phyloP scores from a whole-genome alignment of 306 rosid species.

The Ammopiptanthus mongolicus region DNA sequence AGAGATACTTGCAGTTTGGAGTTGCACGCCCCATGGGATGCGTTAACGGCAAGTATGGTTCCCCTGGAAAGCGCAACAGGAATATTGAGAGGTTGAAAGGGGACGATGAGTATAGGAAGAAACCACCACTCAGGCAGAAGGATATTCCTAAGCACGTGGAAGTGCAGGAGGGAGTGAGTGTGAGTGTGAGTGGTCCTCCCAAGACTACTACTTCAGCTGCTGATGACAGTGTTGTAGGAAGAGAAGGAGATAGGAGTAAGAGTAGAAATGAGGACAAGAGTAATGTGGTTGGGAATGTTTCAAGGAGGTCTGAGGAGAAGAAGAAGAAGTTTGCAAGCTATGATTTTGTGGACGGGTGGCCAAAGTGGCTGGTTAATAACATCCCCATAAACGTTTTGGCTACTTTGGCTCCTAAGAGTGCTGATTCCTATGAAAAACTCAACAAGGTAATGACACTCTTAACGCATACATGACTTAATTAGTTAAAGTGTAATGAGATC shows the following conservation, averaged over 20 bases:
- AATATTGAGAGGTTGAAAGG: no score
- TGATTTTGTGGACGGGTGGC: slow-evolving; percentile 56
- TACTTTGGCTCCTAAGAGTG: slow-evolving; percentile 49
- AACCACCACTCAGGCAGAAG: background rate
- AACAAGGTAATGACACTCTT: slow-evolving; percentile 42
- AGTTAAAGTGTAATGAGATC: no score
- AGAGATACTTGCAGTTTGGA: no score
- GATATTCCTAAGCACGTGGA: background rate
- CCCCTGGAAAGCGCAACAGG: background rate
- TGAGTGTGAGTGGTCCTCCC: background rate
- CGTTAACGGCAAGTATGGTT: slow-evolving; percentile 30
- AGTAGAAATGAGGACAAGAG: background rate
- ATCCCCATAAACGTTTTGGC: slow-evolving; percentile 37
- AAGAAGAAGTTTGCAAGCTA: slow-evolving; percentile 39
- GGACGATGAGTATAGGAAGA: slow-evolving; percentile 1
- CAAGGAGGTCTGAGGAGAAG: slow-evolving; percentile 9
- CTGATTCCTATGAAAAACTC: slow-evolving; percentile 65
- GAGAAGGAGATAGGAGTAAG: no score
- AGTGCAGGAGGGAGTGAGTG: background rate
- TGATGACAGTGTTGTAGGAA: background rate
- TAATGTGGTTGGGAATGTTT: slow-evolving; percentile 8
- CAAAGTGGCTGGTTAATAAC: slow-evolving; percentile 71
- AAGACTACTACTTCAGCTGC: background rate
- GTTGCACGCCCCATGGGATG: slow-evolving; percentile 59
- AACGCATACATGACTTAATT: no score